Evolutionary conservation across 352 stramenopile species (phyloP).

Genomic region (Elongisporangium undulatum): DNA sequence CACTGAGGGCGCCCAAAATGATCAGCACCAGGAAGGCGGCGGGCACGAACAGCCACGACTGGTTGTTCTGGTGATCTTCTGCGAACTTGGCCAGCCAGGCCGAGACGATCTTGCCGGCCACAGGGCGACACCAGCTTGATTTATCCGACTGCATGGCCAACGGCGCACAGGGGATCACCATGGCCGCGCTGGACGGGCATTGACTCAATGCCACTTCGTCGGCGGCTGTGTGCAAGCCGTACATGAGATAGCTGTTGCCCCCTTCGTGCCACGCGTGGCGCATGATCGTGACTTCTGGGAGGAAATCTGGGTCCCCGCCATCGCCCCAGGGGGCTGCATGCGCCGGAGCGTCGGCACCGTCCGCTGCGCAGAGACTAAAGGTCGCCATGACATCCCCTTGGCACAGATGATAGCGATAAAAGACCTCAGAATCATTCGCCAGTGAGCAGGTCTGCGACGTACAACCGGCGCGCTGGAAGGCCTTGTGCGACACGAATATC

Average conservation of each 20-base stretch:
- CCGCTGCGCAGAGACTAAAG: slow-evolving; percentile 50
- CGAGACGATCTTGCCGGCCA: slow-evolving; percentile 24
- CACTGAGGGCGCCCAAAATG: slow-evolving; percentile 32
- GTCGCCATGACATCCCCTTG: slow-evolving; percentile 32
- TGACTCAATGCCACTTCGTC: slow-evolving; percentile 43
- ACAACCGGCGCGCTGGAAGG: slow-evolving; percentile 50
- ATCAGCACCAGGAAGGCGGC: slow-evolving; percentile 48
- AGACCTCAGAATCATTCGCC: slow-evolving; percentile 8
- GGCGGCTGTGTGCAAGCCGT: slow-evolving; percentile 39
- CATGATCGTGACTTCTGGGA: slow-evolving; percentile 45
- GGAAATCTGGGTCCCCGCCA: slow-evolving; percentile 37
- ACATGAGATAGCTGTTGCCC: slow-evolving; percentile 36
- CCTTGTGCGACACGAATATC: slow-evolving; percentile 51
- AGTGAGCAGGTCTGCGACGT: slow-evolving; percentile 19
- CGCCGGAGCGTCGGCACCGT: slow-evolving; percentile 21
- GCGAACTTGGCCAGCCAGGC: slow-evolving; percentile 57
- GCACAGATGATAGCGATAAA: slow-evolving; percentile 39
- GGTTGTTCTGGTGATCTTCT: slow-evolving; percentile 38
- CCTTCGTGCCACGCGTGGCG: slow-evolving; percentile 43
- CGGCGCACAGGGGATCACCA: slow-evolving; percentile 56
- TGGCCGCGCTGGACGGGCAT: slow-evolving; percentile 40
- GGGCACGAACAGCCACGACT: slow-evolving; percentile 57
- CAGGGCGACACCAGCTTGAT: slow-evolving; percentile 32
- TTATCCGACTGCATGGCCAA: slow-evolving; percentile 16
- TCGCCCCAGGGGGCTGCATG: slow-evolving; percentile 58